phyloP scores from a whole-genome alignment of 257 asterid species.

The Mitragyna speciosa region DNA sequence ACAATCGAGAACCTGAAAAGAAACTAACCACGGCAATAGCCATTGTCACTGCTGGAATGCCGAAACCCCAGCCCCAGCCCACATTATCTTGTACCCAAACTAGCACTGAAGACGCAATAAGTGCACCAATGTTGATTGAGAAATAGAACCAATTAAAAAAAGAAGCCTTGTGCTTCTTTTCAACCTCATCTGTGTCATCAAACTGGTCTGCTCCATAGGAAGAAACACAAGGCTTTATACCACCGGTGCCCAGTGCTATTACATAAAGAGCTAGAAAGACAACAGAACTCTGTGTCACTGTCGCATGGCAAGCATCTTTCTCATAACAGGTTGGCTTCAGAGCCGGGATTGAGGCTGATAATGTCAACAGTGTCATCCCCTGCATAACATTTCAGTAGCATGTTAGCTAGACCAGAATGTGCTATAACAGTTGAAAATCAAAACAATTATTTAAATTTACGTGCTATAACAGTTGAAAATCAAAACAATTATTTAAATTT shows the following conservation, averaged over 20 bases:
- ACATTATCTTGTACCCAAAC: constrained; percentile 58
- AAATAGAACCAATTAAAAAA: constrained; percentile 74
- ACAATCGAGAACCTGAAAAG: constrained; percentile 62
- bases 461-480: not conserved
- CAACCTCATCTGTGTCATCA: constrained; percentile 60
- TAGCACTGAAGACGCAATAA: constrained; percentile 55
- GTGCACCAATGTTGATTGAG: constrained; percentile 60
- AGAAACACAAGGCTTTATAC: constrained; percentile 78
- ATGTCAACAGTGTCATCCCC: constrained; percentile 70
- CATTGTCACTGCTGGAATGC: constrained; percentile 64
- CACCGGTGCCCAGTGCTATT: constrained; percentile 67
- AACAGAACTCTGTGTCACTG: constrained; percentile 41
- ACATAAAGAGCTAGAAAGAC: constrained; percentile 55
- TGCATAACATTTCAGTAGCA: constrained; percentile 14
- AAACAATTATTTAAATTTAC: not conserved
- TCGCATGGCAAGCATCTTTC: constrained; percentile 48
- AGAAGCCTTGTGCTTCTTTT: constrained; percentile 55
- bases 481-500: not conserved
- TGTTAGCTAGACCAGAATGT: not conserved
- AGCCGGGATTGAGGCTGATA: constrained; percentile 58
- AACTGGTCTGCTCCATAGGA: constrained; percentile 79
- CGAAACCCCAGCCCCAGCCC: constrained; percentile 81
- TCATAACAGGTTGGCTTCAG: constrained; percentile 47
- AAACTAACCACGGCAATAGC: constrained; percentile 51
- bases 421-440: not conserved